A percentile compares a stretch with the other conserved stretches of the same genome.
Evolutionary conservation across 345 rosid species (phyloP).

Genomic region (Populus euphratica): DNA sequence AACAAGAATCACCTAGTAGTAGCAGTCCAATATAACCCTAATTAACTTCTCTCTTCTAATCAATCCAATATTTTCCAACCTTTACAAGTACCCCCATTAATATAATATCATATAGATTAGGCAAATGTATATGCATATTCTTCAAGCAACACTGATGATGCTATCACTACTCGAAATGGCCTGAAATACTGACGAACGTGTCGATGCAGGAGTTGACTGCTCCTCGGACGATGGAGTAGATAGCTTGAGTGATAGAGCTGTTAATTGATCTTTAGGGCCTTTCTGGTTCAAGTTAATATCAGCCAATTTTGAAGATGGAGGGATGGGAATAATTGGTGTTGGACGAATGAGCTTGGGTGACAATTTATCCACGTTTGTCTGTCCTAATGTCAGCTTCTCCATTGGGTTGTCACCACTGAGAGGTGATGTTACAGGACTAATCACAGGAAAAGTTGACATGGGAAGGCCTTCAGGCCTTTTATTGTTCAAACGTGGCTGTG

Average conservation of each 20-base stretch:
- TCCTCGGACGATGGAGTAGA: conserved; percentile 42
- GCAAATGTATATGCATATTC: neutral
- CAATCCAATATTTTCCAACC: neutral
- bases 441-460: conserved; percentile 30
- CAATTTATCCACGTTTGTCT: neutral
- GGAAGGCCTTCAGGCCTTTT: conserved; percentile 23
- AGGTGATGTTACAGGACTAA: conserved; percentile 19
- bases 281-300: conserved; percentile 48
- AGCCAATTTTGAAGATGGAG: conserved; percentile 70
- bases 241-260: conserved; percentile 54
- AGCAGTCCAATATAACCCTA: neutral
- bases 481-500: conserved; percentile 12
- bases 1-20: conserved; percentile 23
- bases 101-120: neutral
- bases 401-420: conserved; percentile 19
- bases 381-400: conserved; percentile 33
- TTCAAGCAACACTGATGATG: conserved; percentile 67
- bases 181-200: conserved; percentile 44
- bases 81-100: neutral
- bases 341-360: conserved; percentile 43
- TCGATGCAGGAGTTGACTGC: conserved; percentile 38
- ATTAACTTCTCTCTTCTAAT: neutral
- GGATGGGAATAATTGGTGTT: conserved; percentile 45
- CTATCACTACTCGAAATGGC: conserved; percentile 60
- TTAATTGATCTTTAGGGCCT: conserved; percentile 19